These are phyloP conservation scores for Aspergillus pseudonomiae DNA, from an alignment of 2,329 filamentous ascomycete species.

Conservation along the genomic window DNA sequence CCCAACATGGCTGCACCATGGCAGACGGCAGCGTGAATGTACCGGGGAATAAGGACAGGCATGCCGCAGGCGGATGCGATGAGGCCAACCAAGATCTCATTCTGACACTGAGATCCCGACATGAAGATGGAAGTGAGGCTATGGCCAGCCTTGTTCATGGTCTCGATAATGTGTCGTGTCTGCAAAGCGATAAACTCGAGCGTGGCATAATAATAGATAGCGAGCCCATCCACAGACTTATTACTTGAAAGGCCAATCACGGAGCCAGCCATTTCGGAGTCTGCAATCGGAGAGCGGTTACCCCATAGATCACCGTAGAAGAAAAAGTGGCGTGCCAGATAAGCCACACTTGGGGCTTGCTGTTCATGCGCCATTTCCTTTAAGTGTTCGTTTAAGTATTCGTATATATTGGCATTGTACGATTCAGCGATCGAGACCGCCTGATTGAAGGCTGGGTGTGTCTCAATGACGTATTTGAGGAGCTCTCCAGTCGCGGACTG, in stretches of 20 bases:
- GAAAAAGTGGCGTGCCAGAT: constrained; percentile 91
- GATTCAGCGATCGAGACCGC: constrained; percentile 77
- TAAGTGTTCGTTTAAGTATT: constrained; percentile 88
- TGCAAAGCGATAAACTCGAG: constrained; percentile 99
- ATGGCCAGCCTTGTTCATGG: constrained; percentile 91
- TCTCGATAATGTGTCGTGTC: constrained; percentile 90
- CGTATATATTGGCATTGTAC: constrained; percentile 87
- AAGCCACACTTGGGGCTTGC: constrained; percentile 76
- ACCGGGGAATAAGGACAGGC: constrained; percentile 90
- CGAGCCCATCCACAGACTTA: constrained; percentile 82
- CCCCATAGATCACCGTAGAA: constrained; percentile 98
- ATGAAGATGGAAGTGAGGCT: constrained; percentile 93
- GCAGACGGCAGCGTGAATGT: constrained; percentile 93
- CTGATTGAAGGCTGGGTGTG: constrained; percentile 85
- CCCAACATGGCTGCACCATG: constrained; percentile 99
- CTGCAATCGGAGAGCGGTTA: constrained; percentile 91
- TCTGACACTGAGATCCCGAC: constrained; percentile 97
- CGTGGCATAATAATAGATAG: constrained; percentile 89
- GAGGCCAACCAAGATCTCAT: constrained; percentile 85
- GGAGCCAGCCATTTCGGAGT: constrained; percentile 88
- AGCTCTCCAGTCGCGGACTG: constrained; percentile 96
- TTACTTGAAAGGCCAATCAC: constrained; percentile 86
- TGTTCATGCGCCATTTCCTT: constrained; percentile 71
- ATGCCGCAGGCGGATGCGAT: constrained; percentile 88
- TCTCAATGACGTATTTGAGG: constrained; percentile 91